Evolutionary conservation across 2,329 filamentous ascomycete genomes (phyloP).

Genomic region (Saccharata proteae): DNA sequence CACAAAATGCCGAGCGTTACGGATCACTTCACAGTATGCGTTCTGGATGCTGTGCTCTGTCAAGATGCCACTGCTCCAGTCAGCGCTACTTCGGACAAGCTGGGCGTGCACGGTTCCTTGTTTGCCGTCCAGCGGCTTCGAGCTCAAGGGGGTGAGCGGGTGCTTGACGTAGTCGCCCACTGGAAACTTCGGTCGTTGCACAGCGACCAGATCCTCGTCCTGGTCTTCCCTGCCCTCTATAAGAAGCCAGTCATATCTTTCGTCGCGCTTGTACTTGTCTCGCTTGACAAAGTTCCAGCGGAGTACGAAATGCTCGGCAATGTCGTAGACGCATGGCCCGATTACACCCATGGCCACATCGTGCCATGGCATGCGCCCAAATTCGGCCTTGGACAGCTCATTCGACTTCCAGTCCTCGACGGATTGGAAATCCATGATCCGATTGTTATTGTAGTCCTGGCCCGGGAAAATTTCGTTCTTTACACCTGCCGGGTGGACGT

Average conservation of each 20-base stretch:
- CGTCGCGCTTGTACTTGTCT: conserved; percentile 91
- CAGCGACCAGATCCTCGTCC: conserved; percentile 74
- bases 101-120: conserved; percentile 72
- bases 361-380: conserved; percentile 96
- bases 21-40: conserved; percentile 73
- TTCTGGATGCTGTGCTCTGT: conserved; percentile 78
- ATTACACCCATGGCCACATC: conserved; percentile 89
- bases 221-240: conserved; percentile 64
- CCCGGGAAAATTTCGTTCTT: conserved; percentile 81
- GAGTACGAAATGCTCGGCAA: conserved; percentile 88
- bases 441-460: conserved; percentile 97
- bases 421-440: conserved; percentile 87
- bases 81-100: conserved; percentile 75
- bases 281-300: conserved; percentile 96
- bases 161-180: conserved; percentile 81
- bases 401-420: conserved; percentile 90
- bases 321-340: conserved; percentile 82
- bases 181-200: conserved; percentile 79
- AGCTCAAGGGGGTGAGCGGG: conserved; percentile 56
- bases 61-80: conserved; percentile 89
- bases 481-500: conserved; percentile 76
- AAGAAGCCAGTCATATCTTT: conserved; percentile 72
- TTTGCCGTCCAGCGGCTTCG: conserved; percentile 41
- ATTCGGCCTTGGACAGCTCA: conserved; percentile 80
- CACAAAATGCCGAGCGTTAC: conserved; percentile 79